Conservation (phyloP, 1,139 yeast genomes). For the Saccharomyces hybrid region DNA sequence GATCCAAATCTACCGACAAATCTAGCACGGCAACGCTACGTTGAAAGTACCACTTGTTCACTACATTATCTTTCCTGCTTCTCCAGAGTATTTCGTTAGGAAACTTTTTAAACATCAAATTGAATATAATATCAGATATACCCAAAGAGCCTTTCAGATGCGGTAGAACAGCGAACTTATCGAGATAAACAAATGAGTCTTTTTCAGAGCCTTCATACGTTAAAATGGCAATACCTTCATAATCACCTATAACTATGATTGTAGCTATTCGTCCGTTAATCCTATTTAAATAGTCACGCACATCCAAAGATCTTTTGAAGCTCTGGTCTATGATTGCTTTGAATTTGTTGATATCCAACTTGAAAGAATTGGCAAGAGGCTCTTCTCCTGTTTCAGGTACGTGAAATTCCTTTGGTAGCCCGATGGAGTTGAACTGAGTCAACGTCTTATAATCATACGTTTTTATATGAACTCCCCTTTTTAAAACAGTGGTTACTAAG, state of each 20-base stretch:
- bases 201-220: conserved; percentile 56
- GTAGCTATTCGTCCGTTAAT: conserved; percentile 64
- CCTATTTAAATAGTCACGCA: conserved; percentile 56
- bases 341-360: conserved; percentile 51
- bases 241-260: conserved; percentile 81
- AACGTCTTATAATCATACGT: conserved; percentile 36
- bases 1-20: conserved; percentile 37
- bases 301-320: conserved; percentile 61
- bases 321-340: conserved; percentile 66
- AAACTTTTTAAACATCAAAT: conserved; percentile 60
- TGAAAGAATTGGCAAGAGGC: conserved; percentile 16
- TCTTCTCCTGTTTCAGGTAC: background rate
- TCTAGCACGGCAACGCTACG: conserved; percentile 58
- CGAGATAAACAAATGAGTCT: conserved; percentile 55
- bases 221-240: conserved; percentile 89
- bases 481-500: conserved; percentile 62
- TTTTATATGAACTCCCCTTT: conserved; percentile 66
- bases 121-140: conserved; percentile 87
- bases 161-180: conserved; percentile 84
- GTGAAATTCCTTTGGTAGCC: conserved; percentile 17
- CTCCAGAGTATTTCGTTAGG: conserved; percentile 83
- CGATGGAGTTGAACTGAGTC: conserved; percentile 21
- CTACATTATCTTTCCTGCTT: conserved; percentile 77
- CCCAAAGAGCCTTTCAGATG: conserved; percentile 86
- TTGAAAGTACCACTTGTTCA: conserved; percentile 96